Conservation (phyloP, 2,329 filamentous ascomycete genomes). For the Lasiodiplodia gonubiensis region DNA sequence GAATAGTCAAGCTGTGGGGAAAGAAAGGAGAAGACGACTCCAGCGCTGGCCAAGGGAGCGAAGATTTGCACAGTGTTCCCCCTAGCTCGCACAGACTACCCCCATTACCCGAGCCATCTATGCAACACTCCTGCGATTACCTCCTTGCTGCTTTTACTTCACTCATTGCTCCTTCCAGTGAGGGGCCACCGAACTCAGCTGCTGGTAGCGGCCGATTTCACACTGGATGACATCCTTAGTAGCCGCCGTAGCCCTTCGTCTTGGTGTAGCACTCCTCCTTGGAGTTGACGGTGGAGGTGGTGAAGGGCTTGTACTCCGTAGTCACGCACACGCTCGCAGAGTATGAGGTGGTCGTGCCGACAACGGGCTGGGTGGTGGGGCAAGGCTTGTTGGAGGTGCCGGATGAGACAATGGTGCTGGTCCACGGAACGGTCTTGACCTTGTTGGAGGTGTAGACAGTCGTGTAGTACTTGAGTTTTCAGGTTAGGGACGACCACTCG, state of each 20-base stretch:
- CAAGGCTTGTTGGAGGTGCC: slow-evolving; percentile 29
- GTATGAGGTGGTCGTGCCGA: slow-evolving; percentile 30
- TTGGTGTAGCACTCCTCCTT: slow-evolving; percentile 35
- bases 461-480: not conserved
- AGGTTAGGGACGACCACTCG: not conserved
- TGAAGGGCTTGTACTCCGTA: slow-evolving; percentile 34
- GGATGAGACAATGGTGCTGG: not conserved
- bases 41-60: not conserved
- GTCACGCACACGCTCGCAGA: slow-evolving; percentile 31
- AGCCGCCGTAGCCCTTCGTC: slow-evolving; percentile 23
- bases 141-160: not conserved
- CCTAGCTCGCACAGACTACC: not conserved
- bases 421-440: slow-evolving; percentile 29
- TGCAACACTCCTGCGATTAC: not conserved
- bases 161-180: not conserved
- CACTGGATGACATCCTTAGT: not conserved
- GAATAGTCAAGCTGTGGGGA: slow-evolving; percentile 4
- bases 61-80: not conserved
- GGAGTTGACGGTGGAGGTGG: slow-evolving; percentile 33
- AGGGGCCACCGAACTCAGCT: not conserved
- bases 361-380: slow-evolving; percentile 32
- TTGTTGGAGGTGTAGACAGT: slow-evolving; percentile 29
- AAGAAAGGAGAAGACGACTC: not conserved
- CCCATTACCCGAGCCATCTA: not conserved
- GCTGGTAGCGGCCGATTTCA: not conserved